phyloP scores from a whole-genome alignment of 75 land plant species.

The Pinus tabuliformis region DNA sequence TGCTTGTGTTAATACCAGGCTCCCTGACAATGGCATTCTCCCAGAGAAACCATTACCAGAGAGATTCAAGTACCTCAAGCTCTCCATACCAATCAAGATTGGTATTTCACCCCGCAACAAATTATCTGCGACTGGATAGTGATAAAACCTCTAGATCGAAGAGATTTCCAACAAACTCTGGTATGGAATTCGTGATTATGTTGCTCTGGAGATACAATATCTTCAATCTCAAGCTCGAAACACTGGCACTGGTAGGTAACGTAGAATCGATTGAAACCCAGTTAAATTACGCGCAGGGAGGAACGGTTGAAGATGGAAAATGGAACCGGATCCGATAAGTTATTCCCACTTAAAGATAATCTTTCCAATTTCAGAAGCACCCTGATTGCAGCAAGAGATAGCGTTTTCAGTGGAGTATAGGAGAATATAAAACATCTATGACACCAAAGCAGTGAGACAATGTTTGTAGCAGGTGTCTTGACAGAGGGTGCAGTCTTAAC shows the following conservation, averaged over 20 bases:
- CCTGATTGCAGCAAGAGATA: slow-evolving; percentile 54
- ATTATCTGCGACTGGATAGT: slow-evolving; percentile 19
- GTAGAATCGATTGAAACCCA: no score
- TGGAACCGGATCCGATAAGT: slow-evolving; percentile 53
- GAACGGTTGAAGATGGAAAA: slow-evolving; percentile 35
- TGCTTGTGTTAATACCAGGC: no score
- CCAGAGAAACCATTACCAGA: no score
- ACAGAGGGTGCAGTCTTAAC: no score
- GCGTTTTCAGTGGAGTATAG: no score
- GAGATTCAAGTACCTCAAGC: no score
- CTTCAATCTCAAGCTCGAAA: slow-evolving; percentile 10
- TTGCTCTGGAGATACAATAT: slow-evolving; percentile 49
- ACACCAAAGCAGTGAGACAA: no score
- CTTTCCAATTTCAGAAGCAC: slow-evolving; percentile 34
- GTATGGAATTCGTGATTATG: slow-evolving; percentile 33
- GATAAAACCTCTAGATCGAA: slow-evolving; percentile 30
- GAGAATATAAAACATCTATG: no score
- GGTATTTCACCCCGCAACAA: no score
- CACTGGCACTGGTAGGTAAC: background rate
- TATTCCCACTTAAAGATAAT: slow-evolving; percentile 48
- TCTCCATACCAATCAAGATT: no score
- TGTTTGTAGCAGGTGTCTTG: no score
- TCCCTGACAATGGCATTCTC: no score
- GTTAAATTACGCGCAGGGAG: slow-evolving; percentile 3
- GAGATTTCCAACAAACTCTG: slow-evolving; percentile 26